phyloP scores from a whole-genome alignment of 2,329 filamentous ascomycete species.

The Pseudogymnoascus sp. region DNA sequence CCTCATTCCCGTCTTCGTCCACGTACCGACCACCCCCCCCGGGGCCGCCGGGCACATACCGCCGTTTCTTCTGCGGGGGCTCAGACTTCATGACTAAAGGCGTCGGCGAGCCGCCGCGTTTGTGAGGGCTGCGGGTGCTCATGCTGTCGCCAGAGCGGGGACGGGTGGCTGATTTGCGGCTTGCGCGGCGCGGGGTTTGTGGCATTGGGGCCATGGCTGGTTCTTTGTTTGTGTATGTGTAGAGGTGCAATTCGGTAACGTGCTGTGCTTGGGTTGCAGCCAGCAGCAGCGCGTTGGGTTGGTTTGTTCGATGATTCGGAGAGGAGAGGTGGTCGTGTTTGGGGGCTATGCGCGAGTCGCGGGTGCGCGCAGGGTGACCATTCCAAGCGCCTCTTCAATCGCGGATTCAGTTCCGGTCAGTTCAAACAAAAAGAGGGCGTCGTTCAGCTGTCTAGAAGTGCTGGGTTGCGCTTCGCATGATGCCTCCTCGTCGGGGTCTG shows the following conservation, averaged over 20 bases:
- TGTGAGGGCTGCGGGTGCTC: neutral
- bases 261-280: neutral
- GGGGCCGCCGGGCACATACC: slow-evolving; percentile 80
- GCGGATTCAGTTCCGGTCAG: neutral
- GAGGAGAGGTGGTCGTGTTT: neutral
- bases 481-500: neutral
- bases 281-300: neutral
- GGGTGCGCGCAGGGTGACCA: neutral
- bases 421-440: neutral
- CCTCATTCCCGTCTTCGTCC: slow-evolving; percentile 61
- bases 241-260: neutral
- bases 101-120: neutral
- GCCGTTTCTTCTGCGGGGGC: slow-evolving; percentile 49
- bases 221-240: neutral
- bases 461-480: neutral
- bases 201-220: neutral
- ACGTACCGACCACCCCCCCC: slow-evolving; percentile 81
- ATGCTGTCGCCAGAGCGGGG: neutral
- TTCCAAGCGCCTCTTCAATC: neutral
- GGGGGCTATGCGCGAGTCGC: neutral
- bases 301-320: neutral
- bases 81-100: neutral
- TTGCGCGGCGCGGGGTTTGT: neutral
- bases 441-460: neutral
- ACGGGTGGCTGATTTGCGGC: neutral